These are phyloP conservation scores for Colletotrichum coccodes DNA, from an alignment of 2,329 filamentous ascomycete genomes.

Conservation along the genomic window DNA sequence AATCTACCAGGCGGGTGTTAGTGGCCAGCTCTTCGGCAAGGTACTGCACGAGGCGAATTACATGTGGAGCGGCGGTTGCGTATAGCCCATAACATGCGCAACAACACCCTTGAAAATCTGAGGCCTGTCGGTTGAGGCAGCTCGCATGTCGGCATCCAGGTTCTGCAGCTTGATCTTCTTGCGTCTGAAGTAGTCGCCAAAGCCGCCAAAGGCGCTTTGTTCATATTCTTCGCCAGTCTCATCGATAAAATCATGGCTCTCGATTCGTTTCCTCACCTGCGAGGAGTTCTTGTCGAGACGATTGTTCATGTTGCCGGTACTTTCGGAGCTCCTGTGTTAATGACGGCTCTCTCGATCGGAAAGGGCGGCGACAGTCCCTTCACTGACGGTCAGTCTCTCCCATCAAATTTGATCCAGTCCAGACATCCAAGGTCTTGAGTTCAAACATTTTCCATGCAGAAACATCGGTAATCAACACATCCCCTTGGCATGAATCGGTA, in stretches of 20 bases:
- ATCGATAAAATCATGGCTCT: conserved; percentile 76
- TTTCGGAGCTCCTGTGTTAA: background rate
- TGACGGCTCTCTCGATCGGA: background rate
- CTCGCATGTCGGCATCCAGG: conserved; percentile 83
- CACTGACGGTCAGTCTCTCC: background rate
- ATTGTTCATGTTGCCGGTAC: conserved; percentile 61
- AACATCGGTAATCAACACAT: background rate
- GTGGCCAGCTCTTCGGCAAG: background rate
- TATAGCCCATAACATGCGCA: conserved; percentile 94
- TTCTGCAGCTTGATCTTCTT: conserved; percentile 99
- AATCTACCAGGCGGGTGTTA: conserved; percentile 55
- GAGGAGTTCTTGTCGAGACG: conserved; percentile 72
- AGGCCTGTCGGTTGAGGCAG: conserved; percentile 75
- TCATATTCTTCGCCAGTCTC: conserved; percentile 91
- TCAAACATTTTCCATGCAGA: background rate
- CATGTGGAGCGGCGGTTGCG: conserved; percentile 90
- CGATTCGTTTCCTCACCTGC: conserved; percentile 69
- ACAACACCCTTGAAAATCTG: conserved; percentile 92
- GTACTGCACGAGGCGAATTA: conserved; percentile 40
- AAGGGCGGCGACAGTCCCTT: background rate
- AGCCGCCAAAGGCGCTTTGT: conserved; percentile 86
- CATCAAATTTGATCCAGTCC: background rate
- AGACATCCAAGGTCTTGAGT: background rate
- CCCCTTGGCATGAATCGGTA: background rate
- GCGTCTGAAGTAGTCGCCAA: conserved; percentile 89